phyloP scores from a whole-genome alignment of 2,329 filamentous ascomycete genomes.

The Phialophora verrucosa region DNA sequence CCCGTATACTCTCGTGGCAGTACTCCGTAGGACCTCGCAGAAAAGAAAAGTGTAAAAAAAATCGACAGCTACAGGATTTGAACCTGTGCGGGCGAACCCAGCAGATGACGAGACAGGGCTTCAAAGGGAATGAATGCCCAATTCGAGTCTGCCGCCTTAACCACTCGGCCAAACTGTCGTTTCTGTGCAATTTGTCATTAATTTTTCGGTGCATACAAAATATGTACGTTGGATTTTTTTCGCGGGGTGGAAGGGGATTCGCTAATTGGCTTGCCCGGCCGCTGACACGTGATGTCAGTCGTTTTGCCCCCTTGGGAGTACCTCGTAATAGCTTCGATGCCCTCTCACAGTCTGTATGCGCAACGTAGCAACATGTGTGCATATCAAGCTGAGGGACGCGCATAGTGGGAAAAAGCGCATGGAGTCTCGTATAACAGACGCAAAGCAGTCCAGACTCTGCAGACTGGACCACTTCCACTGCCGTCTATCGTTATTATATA shows the following conservation, averaged over 20 bases:
- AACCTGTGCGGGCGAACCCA: constrained; percentile 42
- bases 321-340: too few species aligned
- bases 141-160: constrained; percentile 41
- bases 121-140: neutral
- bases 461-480: neutral
- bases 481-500: neutral
- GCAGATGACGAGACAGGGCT: constrained; percentile 30
- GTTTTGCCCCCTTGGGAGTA: too few species aligned
- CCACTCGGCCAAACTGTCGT: constrained; percentile 39
- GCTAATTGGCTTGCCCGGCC: neutral
- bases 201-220: neutral
- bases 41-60: constrained; percentile 12
- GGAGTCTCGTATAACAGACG: neutral
- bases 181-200: neutral
- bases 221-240: neutral
- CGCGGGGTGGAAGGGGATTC: neutral
- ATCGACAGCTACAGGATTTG: constrained; percentile 41
- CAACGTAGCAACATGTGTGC: too few species aligned
- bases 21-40: too few species aligned
- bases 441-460: neutral
- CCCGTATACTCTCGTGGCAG: too few species aligned
- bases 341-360: too few species aligned
- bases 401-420: neutral
- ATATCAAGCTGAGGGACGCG: neutral
- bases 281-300: neutral